A percentile compares a stretch with the other conserved stretches of the same genome.
phyloP scores from a whole-genome alignment of 78 protist species.

The Fonticula alba region DNA sequence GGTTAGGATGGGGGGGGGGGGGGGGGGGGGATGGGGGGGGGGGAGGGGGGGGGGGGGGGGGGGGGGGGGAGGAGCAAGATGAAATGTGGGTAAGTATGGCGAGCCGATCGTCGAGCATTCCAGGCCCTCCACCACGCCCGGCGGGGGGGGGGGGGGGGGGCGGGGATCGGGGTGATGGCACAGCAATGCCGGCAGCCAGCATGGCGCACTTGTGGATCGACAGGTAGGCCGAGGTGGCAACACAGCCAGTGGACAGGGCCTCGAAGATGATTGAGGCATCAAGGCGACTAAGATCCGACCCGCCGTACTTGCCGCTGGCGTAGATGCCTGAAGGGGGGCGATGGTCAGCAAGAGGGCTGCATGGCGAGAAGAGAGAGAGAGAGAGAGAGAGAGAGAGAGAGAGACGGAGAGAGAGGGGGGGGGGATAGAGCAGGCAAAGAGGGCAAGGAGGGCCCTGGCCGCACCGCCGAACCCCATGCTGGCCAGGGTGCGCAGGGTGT shows the following conservation, averaged over 20 bases:
- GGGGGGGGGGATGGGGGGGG: too few relatives aligned
- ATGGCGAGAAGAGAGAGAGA: not conserved
- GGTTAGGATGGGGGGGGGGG: too few relatives aligned
- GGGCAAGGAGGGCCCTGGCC: not conserved
- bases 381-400: not conserved
- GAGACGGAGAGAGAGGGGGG: not conserved
- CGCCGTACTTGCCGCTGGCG: conserved; percentile 39
- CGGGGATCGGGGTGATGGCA: too few relatives aligned
- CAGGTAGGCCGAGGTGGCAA: conserved; percentile 61
- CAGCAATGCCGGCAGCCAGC: not conserved
- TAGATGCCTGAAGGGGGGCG: conserved; percentile 8
- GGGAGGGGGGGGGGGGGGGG: not conserved
- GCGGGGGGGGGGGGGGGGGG: too few relatives aligned
- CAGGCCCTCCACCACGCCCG: not conserved
- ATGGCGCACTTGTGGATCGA: conserved; percentile 50
- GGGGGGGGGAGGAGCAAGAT: too few relatives aligned
- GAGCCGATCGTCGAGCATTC: not conserved
- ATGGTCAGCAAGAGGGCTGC: not conserved
- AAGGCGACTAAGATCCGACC: conserved; percentile 39
- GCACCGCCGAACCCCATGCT: conserved; percentile 60
- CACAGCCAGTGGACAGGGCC: conserved; percentile 52
- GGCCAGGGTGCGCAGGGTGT: conserved; percentile 36
- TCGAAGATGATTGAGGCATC: conserved; percentile 60
- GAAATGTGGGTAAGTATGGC: not conserved
- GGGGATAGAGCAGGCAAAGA: not conserved